Evolutionary conservation across 345 rosid species (phyloP).

Genomic region (Physaria fendleri): DNA sequence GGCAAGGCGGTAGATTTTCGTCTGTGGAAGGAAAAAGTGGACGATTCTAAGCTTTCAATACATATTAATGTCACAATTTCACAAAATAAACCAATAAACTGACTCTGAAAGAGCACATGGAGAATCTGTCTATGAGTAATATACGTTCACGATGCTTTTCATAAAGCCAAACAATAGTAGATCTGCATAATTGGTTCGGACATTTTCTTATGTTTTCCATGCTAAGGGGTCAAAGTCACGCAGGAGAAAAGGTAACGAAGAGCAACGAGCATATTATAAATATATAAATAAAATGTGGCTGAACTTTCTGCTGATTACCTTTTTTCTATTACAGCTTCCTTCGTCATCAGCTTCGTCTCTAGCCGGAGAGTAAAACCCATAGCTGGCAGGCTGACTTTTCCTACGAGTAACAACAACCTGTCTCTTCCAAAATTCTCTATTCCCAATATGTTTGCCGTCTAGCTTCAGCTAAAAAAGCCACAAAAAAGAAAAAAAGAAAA

Average conservation of each 20-base stretch:
- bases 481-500: constrained; percentile 22
- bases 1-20: constrained; percentile 69
- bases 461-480: constrained; percentile 59
- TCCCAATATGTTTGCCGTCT: constrained; percentile 71
- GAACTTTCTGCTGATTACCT: constrained; percentile 32
- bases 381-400: constrained; percentile 82
- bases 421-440: constrained; percentile 88
- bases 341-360: constrained; percentile 59
- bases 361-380: constrained; percentile 88
- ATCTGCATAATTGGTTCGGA: neutral
- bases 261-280: neutral
- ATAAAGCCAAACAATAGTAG: neutral
- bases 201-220: neutral
- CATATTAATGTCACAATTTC: constrained; percentile 1
- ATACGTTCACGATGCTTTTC: neutral
- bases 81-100: constrained; percentile 11
- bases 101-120: constrained; percentile 2
- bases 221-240: neutral
- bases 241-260: neutral
- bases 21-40: constrained; percentile 43
- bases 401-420: constrained; percentile 74
- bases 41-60: neutral
- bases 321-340: constrained; percentile 52
- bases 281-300: neutral
- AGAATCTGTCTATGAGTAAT: constrained; percentile 7